phyloP scores from a whole-genome alignment of 2,329 filamentous ascomycete species.

The Onygenales sp. region DNA sequence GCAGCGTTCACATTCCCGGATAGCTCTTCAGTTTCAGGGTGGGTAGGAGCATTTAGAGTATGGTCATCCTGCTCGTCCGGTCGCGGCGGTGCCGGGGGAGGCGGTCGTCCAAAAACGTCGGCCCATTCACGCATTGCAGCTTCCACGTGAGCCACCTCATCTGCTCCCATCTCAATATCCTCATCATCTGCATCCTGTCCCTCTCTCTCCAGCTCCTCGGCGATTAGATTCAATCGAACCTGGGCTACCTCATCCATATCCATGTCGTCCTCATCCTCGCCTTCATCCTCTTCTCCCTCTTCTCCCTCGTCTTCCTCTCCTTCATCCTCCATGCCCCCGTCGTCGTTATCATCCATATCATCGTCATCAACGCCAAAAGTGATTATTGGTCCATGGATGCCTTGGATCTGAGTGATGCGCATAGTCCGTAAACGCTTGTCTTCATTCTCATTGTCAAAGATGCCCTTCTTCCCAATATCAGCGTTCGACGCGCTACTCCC shows the following conservation, averaged over 20 bases:
- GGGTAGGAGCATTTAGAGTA: slow-evolving; percentile 1
- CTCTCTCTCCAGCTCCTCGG: slow-evolving; percentile 11
- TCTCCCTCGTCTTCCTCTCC: slow-evolving; percentile 22
- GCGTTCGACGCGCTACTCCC: slow-evolving; percentile 78
- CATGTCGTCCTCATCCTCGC: slow-evolving; percentile 14
- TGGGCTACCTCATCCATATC: slow-evolving; percentile 38
- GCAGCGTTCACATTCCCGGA: background rate
- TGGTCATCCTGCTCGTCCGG: slow-evolving; percentile 15
- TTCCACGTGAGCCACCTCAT: slow-evolving; percentile 65
- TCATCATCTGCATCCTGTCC: slow-evolving; percentile 25
- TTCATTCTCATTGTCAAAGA: slow-evolving; percentile 68
- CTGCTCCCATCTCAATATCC: slow-evolving; percentile 46
- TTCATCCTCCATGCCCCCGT: slow-evolving; percentile 22
- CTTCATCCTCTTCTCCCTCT: slow-evolving; percentile 35
- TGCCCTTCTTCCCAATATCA: slow-evolving; percentile 64
- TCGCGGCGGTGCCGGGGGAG: slow-evolving; percentile 39
- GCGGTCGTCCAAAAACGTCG: slow-evolving; percentile 55
- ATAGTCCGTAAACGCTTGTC: slow-evolving; percentile 17
- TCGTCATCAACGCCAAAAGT: slow-evolving; percentile 13
- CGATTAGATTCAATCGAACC: slow-evolving; percentile 18
- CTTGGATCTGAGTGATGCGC: background rate
- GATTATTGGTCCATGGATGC: background rate
- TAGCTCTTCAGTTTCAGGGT: background rate
- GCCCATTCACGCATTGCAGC: slow-evolving; percentile 69
- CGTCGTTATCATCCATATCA: slow-evolving; percentile 8